Evolutionary conservation across 2,329 filamentous ascomycete genomes (phyloP), one percentile per base, ranked within the genome.

Genomic region (Thielaviopsis punctulata): DNA sequence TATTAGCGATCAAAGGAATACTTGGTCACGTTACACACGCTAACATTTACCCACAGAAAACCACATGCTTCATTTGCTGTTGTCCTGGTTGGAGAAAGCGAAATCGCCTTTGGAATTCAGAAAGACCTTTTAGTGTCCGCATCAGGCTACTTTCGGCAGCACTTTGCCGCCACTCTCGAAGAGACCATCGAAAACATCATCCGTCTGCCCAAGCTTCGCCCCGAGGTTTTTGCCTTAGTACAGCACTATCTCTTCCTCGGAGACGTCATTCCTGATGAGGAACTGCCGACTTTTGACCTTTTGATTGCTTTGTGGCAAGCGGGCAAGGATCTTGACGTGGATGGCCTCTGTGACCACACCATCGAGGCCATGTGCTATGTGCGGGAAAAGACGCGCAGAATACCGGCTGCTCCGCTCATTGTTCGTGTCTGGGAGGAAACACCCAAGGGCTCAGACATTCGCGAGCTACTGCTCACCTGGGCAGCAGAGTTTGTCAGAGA

Each of bases 371-470:
- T 82, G 77, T 61, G 67, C 15, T 74, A 79, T 55, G 73, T 70
- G 55, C 68, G 76, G 27, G 69, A 69, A 12, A 58, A 69, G 24
- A 79, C 76, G 0, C 66, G 70, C 49, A 65, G 67, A 18, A 80
- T 81, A 44, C 78, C 78, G 1, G 71, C 75, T 3, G 75, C 76
- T 0, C 72, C 73, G 1, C 66, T 80, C 1, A 70, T 81, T 5
- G 72, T 80, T 1, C 71, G 76, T 58, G 77, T 78, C 6, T 81
- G 77, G 77, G 70, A 73, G 48, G 75, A 80, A 49, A 79, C 76
- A 0, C 75, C 76, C 0, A 74, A 77, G 57, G 76, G 76, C 8
- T 80, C 76, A 2, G 70, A 74, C 1, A 74, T 82, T 48, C 70
- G 77, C 39, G 68, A 69, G 55, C 70, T 81, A 36, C 69, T 82